Percentiles rank a stretch among this genome's conserved stretches.
These are phyloP conservation scores for Aureobasidium mangrovei DNA, from an alignment of 2,329 filamentous ascomycete genomes.

Conservation along the genomic window DNA sequence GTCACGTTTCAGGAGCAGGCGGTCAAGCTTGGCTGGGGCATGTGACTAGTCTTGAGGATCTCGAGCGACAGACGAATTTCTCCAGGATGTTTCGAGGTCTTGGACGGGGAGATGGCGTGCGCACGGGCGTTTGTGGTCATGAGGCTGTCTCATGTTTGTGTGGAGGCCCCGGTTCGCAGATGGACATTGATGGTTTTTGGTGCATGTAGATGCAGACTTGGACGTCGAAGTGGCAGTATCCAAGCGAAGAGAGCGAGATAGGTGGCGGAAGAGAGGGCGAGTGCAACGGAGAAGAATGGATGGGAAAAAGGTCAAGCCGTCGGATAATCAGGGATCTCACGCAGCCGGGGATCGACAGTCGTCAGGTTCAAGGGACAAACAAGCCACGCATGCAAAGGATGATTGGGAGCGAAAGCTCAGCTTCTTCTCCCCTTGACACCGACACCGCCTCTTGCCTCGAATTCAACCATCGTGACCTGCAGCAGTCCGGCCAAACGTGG, in stretches of 20 bases:
- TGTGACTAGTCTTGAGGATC: no score
- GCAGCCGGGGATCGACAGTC: background rate
- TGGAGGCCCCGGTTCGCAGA: no score
- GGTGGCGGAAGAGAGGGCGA: background rate
- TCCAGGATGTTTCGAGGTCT: background rate
- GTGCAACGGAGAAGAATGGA: background rate
- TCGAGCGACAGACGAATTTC: background rate
- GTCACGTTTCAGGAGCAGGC: no score
- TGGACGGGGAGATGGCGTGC: background rate
- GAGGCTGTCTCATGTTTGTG: background rate
- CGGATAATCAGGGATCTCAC: background rate
- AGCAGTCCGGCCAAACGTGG: background rate
- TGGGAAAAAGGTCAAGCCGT: background rate
- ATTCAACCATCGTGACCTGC: constrained; percentile 3
- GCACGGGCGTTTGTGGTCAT: background rate
- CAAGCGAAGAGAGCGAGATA: no score
- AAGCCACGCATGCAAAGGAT: constrained; percentile 10
- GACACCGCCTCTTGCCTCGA: background rate
- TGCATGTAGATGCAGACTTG: background rate
- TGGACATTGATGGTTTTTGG: constrained; percentile 1
- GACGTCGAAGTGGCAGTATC: background rate
- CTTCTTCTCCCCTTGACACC: background rate
- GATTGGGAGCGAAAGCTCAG: background rate
- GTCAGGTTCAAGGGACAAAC: constrained; percentile 6
- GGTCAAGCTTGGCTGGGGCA: no score